These are phyloP conservation scores for Tricholoma bakamatsutake DNA, from an alignment of 768 basidiomycete genomes.

Conservation along the genomic window DNA sequence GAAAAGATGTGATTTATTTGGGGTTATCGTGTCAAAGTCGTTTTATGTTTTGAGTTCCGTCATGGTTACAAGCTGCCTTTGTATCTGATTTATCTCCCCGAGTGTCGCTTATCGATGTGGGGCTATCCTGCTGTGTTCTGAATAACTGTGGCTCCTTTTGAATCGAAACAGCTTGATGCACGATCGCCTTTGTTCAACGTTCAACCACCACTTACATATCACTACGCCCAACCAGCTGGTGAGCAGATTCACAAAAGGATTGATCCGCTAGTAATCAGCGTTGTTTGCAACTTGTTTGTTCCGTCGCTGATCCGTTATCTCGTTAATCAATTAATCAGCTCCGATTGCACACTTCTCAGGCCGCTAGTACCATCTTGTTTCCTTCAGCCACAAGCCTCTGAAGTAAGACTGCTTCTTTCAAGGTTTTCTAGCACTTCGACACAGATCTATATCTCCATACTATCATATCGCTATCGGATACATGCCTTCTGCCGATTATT, in stretches of 20 bases:
- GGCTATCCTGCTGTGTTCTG: neutral
- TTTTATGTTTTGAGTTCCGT: neutral
- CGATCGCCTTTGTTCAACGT: neutral
- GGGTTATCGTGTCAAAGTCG: neutral
- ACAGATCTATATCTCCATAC: neutral
- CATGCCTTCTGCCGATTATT: neutral
- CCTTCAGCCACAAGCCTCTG: neutral
- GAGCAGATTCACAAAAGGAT: neutral
- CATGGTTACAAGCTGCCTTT: neutral
- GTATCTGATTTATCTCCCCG: neutral
- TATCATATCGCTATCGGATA: neutral
- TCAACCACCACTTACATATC: neutral
- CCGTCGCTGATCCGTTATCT: neutral
- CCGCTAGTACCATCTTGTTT: neutral
- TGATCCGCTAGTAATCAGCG: neutral
- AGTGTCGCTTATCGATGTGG: neutral
- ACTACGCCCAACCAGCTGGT: neutral
- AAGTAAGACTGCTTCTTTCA: neutral
- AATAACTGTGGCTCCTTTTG: neutral
- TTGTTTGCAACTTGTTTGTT: too few species aligned
- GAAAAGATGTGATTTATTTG: neutral
- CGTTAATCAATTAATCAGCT: neutral
- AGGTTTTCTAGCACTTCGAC: neutral
- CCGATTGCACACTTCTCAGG: neutral
- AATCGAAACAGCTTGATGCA: neutral